Percentiles rank a stretch among this genome's conserved stretches.
Evolutionary conservation across 441 rosid genomes (phyloP).

Genomic region (Capsella rubella): DNA sequence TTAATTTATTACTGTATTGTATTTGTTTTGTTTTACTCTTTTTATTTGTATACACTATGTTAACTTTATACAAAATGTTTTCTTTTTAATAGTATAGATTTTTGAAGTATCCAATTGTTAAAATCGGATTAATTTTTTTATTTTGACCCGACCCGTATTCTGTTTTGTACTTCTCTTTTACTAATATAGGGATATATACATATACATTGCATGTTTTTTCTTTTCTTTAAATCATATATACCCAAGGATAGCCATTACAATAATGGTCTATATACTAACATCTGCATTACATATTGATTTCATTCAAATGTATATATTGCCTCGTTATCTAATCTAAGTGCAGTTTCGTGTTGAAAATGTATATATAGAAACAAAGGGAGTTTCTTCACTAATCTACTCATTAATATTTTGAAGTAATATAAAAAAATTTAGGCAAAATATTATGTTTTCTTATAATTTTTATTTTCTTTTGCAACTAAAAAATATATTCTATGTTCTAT

Average conservation of each 20-base stretch:
- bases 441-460: neutral
- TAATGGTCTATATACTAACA: neutral
- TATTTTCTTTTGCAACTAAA: neutral
- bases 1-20: no score
- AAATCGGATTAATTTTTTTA: no score
- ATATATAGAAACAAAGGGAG: neutral
- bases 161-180: no score
- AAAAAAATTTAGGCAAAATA: neutral
- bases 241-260: neutral
- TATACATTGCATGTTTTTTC: no score
- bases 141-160: no score
- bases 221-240: no score
- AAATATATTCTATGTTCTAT: neutral
- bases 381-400: neutral
- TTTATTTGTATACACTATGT: no score
- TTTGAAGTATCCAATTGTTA: no score
- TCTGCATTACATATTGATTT: neutral
- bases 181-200: no score
- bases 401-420: neutral
- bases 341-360: neutral
- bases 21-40: no score
- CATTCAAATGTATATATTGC: neutral
- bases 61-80: no score
- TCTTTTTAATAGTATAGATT: no score
- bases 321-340: neutral